Percentiles rank a stretch among this genome's conserved stretches.
These are phyloP conservation scores for Quercus alba DNA, from an alignment of 306 rosid species.

Conservation along the genomic window DNA sequence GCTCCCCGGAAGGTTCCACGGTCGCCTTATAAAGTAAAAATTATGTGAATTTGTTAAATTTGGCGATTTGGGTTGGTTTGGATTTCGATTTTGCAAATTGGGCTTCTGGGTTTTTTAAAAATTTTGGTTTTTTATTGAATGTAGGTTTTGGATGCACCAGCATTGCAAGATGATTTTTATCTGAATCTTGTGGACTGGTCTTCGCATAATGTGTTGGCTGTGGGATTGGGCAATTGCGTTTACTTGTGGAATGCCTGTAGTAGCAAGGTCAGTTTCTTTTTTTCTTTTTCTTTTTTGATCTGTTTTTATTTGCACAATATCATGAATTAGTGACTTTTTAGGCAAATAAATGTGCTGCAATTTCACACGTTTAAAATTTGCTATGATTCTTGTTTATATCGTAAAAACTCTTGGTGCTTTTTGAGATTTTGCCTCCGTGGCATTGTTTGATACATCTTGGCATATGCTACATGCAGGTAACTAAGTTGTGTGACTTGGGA, in stretches of 20 bases:
- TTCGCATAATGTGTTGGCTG: conserved; percentile 87
- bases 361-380: conserved; percentile 1
- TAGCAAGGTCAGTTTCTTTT: conserved; percentile 67
- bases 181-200: conserved; percentile 99
- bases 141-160: conserved; percentile 97
- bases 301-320: not conserved
- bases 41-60: not conserved
- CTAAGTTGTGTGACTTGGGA: conserved; percentile 95
- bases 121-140: not conserved
- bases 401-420: too few relatives aligned
- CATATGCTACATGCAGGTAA: conserved; percentile 56
- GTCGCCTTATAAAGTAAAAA: conserved; percentile 87
- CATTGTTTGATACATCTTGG: conserved; percentile 12
- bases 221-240: conserved; percentile 94
- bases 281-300: not conserved
- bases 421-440: not conserved
- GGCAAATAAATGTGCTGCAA: not conserved
- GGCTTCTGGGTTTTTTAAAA: not conserved
- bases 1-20: conserved; percentile 86
- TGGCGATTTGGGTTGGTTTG: conserved; percentile 1
- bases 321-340: not conserved
- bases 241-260: conserved; percentile 99
- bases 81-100: conserved; percentile 6
- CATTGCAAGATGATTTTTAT: conserved; percentile 94
- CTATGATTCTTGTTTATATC: not conserved